Percentiles rank a stretch among this genome's conserved stretches.
These are phyloP conservation scores for Harrya chromipes DNA, from an alignment of 768 basidiomycete genomes.

Conservation along the genomic window DNA sequence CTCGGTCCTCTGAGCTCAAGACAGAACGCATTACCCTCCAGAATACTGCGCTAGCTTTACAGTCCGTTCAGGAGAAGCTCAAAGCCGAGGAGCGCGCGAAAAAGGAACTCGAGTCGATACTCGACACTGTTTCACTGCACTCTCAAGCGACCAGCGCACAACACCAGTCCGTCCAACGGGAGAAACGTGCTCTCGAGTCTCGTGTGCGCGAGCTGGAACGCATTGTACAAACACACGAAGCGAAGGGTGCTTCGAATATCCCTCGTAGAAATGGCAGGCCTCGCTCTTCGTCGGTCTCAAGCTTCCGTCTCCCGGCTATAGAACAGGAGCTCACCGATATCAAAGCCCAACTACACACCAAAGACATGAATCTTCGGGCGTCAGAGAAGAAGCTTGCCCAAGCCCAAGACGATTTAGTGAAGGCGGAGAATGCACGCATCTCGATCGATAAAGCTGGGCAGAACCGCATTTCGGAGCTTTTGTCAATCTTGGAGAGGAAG, in stretches of 20 bases:
- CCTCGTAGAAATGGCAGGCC: conserved; percentile 40
- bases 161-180: conserved; percentile 48
- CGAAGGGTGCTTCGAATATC: conserved; percentile 28
- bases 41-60: conserved; percentile 51
- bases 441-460: conserved; percentile 49
- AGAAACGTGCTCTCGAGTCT: conserved; percentile 54
- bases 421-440: conserved; percentile 56
- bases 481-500: conserved; percentile 47
- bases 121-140: conserved; percentile 53
- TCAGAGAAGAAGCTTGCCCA: conserved; percentile 48
- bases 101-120: conserved; percentile 52
- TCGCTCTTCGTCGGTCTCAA: conserved; percentile 59
- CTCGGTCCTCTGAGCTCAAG: conserved; percentile 53
- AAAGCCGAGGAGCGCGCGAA: conserved; percentile 48
- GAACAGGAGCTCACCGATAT: conserved; percentile 55
- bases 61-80: conserved; percentile 46
- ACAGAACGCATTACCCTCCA: conserved; percentile 50
- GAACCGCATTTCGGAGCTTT: conserved; percentile 43
- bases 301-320: conserved; percentile 45
- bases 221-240: conserved; percentile 36
- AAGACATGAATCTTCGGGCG: conserved; percentile 41
- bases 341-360: conserved; percentile 42
- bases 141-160: conserved; percentile 45
- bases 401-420: conserved; percentile 47
- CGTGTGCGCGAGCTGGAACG: conserved; percentile 59